Evolutionary conservation across 2,329 filamentous ascomycete species (phyloP).

Genomic region (Phyllosticta capitalensis): DNA sequence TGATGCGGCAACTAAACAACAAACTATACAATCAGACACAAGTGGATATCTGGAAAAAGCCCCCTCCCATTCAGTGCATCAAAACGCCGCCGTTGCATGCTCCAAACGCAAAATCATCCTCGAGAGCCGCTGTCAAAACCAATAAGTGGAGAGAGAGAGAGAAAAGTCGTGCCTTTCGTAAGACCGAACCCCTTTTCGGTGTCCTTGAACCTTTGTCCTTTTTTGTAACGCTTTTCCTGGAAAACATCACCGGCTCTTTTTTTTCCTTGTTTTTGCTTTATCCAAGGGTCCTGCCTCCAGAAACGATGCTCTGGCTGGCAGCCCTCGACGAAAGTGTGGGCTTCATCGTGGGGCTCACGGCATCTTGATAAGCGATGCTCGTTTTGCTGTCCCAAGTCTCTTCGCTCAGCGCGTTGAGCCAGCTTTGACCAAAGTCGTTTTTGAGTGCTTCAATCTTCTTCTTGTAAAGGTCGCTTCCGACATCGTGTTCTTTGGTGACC

Average conservation of each 20-base stretch:
- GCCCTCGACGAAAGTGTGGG: constrained; percentile 21
- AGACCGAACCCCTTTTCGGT: neutral
- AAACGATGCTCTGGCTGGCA: constrained; percentile 30
- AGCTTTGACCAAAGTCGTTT: constrained; percentile 76
- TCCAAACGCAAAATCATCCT: constrained; percentile 8
- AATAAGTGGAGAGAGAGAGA: constrained; percentile 9
- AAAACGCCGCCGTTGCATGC: constrained; percentile 10
- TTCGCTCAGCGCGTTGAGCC: constrained; percentile 78
- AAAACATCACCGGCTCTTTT: neutral
- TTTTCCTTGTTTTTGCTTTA: constrained; percentile 14
- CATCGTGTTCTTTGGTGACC: constrained; percentile 46
- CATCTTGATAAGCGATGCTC: constrained; percentile 4
- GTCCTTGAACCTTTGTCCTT: neutral
- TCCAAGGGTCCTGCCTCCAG: constrained; percentile 29
- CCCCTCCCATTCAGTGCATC: neutral
- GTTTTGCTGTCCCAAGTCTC: constrained; percentile 46
- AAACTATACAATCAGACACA: neutral
- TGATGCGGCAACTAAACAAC: constrained; percentile 9
- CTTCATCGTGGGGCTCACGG: constrained; percentile 20
- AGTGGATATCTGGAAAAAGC: constrained; percentile 11
- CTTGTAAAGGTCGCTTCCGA: constrained; percentile 68
- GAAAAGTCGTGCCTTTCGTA: constrained; percentile 10
- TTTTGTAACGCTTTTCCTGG: neutral
- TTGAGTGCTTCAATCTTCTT: constrained; percentile 81
- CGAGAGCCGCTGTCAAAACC: constrained; percentile 1